Percentiles rank a stretch among this genome's conserved stretches.
phyloP scores from a whole-genome alignment of 2,329 filamentous ascomycete species.

The Fusarium concolor region DNA sequence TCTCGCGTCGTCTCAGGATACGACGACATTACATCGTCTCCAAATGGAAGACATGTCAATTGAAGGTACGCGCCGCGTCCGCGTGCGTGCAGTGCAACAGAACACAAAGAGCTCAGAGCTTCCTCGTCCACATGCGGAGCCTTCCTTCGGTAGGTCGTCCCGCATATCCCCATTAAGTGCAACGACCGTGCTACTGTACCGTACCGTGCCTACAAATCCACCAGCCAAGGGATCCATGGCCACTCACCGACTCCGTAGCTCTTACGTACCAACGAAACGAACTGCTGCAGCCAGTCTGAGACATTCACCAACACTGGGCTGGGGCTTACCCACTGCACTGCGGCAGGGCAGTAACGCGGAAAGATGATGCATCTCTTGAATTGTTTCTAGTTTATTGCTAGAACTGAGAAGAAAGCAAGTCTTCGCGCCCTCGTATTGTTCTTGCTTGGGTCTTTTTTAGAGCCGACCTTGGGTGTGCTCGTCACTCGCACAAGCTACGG shows the following conservation, averaged over 20 bases:
- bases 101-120: constrained; percentile 11
- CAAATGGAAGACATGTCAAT: constrained; percentile 15
- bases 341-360: constrained; percentile 15
- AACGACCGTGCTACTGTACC: constrained; percentile 35
- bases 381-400: not conserved
- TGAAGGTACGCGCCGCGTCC: constrained; percentile 37
- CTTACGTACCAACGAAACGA: constrained; percentile 44
- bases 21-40: constrained; percentile 12
- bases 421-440: not conserved
- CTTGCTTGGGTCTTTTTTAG: not conserved
- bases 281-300: constrained; percentile 37
- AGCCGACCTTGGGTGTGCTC: not conserved
- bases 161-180: constrained; percentile 37
- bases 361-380: not conserved
- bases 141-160: constrained; percentile 35
- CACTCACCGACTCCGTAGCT: constrained; percentile 45
- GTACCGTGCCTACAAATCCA: constrained; percentile 30
- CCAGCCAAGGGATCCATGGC: constrained; percentile 39
- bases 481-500: not conserved
- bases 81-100: constrained; percentile 9
- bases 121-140: constrained; percentile 22
- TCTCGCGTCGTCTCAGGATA: constrained; percentile 1
- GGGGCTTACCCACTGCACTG: not conserved
- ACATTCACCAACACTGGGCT: constrained; percentile 11
- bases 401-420: not conserved